These are phyloP conservation scores for Haplosporangium sp. DNA, from an alignment of 371 early-diverging fungal genomes.

Conservation along the genomic window DNA sequence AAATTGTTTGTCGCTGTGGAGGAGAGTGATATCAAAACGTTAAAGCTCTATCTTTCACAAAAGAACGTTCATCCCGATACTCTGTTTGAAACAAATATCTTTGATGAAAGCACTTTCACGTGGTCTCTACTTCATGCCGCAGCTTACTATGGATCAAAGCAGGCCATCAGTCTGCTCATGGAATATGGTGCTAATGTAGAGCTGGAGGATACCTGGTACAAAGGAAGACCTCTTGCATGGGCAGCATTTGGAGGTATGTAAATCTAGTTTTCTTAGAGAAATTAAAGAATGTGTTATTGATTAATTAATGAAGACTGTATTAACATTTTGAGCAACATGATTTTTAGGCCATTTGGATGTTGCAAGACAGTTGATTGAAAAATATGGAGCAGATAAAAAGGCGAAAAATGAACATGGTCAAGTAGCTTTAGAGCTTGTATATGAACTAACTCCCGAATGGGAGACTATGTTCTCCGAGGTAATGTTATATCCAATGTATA, in stretches of 20 bases:
- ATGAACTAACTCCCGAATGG: constrained; percentile 75
- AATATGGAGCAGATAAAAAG: constrained; percentile 71
- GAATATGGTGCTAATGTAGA: constrained; percentile 85
- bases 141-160: constrained; percentile 81
- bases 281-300: too few species aligned
- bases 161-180: constrained; percentile 74
- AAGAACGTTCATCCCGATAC: constrained; percentile 65
- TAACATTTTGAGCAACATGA: background rate
- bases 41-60: constrained; percentile 27
- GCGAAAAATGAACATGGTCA: constrained; percentile 80
- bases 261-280: too few species aligned
- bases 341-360: constrained; percentile 56
- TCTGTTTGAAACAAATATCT: constrained; percentile 66
- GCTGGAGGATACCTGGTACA: constrained; percentile 87
- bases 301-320: background rate
- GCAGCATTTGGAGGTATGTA: constrained; percentile 83
- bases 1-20: constrained; percentile 48
- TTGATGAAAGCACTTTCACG: constrained; percentile 73
- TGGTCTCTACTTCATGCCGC: constrained; percentile 95
- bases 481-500: background rate
- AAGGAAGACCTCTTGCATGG: constrained; percentile 90
- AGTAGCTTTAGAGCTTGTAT: constrained; percentile 77
- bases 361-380: constrained; percentile 69
- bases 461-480: constrained; percentile 53
- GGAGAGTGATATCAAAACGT: constrained; percentile 39